These are phyloP conservation scores for Berberis vulgaris DNA, from an alignment of 164 flowering plant species.

Conservation along the genomic window DNA sequence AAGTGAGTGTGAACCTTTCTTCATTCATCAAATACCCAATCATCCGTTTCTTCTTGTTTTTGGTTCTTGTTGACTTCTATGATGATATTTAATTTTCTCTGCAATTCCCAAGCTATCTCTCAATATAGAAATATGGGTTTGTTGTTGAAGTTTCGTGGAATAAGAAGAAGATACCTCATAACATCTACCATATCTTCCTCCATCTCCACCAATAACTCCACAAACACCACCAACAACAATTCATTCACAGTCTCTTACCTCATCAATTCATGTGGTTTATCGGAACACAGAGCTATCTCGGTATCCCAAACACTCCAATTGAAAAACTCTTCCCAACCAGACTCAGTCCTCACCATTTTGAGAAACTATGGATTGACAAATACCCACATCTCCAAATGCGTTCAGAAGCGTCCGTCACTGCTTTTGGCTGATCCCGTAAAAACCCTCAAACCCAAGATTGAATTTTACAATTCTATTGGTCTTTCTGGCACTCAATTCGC, in stretches of 20 bases:
- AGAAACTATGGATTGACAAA: constrained; percentile 7
- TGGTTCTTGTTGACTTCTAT: too few species aligned
- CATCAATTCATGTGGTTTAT: constrained; percentile 3
- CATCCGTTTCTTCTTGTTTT: too few species aligned
- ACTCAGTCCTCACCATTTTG: constrained; percentile 8
- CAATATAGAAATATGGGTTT: too few species aligned
- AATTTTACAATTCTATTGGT: constrained; percentile 24
- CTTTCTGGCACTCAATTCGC: constrained; percentile 1
- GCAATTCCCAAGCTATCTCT: too few species aligned
- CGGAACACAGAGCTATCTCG: not conserved
- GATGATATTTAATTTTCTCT: too few species aligned
- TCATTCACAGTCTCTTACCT: constrained; percentile 4
- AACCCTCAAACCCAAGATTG: constrained; percentile 23
- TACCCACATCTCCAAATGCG: constrained; percentile 5
- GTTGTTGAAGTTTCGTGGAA: too few species aligned
- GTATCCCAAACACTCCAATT: not conserved
- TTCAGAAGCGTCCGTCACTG: constrained; percentile 6
- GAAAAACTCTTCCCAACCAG: not conserved
- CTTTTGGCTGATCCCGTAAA: constrained; percentile 16
- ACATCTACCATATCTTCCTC: too few species aligned
- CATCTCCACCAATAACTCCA: too few species aligned
- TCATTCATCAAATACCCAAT: too few species aligned
- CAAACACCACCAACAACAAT: not conserved
- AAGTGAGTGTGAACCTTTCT: too few species aligned
- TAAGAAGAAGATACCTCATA: too few species aligned